Percentiles rank a stretch among this genome's conserved stretches.
These are phyloP conservation scores for Parathielavia appendiculata DNA, from an alignment of 495 filamentous ascomycete species.

Conservation along the genomic window DNA sequence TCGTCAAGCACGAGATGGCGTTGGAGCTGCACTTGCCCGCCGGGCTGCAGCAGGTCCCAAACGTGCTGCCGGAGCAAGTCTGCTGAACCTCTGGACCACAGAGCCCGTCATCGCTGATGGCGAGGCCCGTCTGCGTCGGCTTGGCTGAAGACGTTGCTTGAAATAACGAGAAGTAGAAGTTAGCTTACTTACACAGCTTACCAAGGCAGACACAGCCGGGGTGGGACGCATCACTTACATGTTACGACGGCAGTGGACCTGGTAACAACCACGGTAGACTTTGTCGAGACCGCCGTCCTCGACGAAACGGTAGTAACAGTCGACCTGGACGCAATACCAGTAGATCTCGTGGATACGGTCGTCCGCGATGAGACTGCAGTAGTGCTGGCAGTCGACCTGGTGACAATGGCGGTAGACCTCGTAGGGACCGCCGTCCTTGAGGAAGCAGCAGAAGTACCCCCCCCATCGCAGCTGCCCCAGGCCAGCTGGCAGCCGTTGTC, in stretches of 20 bases:
- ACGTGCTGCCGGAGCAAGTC: slow-evolving; percentile 35
- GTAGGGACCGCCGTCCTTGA: background rate
- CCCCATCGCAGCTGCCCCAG: slow-evolving; percentile 33
- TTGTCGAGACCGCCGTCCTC: background rate
- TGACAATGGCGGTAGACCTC: slow-evolving; percentile 6
- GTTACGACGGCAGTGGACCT: background rate
- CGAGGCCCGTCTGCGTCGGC: slow-evolving; percentile 12
- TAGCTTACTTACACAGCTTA: no score
- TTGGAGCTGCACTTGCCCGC: slow-evolving; percentile 28
- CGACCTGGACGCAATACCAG: no score
- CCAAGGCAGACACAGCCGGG: no score
- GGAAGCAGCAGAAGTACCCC: no score
- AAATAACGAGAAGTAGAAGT: background rate
- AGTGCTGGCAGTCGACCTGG: background rate
- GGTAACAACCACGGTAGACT: slow-evolving; percentile 3
- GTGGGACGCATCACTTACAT: no score
- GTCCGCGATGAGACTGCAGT: no score
- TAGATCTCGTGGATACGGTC: slow-evolving; percentile 7
- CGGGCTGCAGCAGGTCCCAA: slow-evolving; percentile 38
- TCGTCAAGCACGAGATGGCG: slow-evolving; percentile 23
- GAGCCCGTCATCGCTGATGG: slow-evolving; percentile 20
- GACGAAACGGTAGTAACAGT: no score
- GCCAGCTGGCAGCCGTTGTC: slow-evolving; percentile 35
- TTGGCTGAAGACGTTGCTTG: background rate
- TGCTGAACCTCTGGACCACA: slow-evolving; percentile 25